A percentile compares a stretch with the other conserved stretches of the same genome.
These are phyloP conservation scores for Echeveria elegans DNA, from an alignment of 164 flowering plant species.

Conservation along the genomic window DNA sequence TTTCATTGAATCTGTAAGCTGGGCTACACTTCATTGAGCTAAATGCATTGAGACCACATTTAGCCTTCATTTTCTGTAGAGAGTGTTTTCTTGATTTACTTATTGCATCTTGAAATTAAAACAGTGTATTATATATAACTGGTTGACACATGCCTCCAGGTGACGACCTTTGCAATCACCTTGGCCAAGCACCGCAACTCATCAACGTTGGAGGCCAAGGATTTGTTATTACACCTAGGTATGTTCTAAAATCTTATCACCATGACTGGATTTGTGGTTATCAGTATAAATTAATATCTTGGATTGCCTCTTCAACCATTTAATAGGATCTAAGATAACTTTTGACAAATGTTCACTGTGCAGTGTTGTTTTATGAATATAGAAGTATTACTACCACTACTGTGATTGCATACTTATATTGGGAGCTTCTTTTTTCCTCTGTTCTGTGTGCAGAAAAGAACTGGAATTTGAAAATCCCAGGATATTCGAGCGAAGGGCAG, in stretches of 20 bases:
- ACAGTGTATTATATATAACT: constrained; percentile 3
- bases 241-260: constrained; percentile 15
- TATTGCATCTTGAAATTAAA: not conserved
- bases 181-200: constrained; percentile 97
- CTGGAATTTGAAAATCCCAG: constrained; percentile 73
- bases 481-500: constrained; percentile 72
- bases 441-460: constrained; percentile 62
- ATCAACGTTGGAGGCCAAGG: constrained; percentile 83
- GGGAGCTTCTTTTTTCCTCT: not conserved
- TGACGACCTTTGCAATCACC: constrained; percentile 74
- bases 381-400: not conserved
- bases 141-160: constrained; percentile 37
- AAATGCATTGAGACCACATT: not conserved
- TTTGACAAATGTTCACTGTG: not conserved
- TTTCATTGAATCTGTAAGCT: constrained; percentile 69
- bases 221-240: constrained; percentile 86
- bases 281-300: not conserved
- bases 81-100: not conserved
- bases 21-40: not conserved
- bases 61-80: not conserved
- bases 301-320: not conserved
- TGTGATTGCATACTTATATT: not conserved
- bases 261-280: not conserved
- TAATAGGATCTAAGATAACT: not conserved
- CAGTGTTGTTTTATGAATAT: not conserved